These are phyloP conservation scores for Eucalyptus erythrocorys DNA, from an alignment of 345 rosid genomes.

Conservation along the genomic window DNA sequence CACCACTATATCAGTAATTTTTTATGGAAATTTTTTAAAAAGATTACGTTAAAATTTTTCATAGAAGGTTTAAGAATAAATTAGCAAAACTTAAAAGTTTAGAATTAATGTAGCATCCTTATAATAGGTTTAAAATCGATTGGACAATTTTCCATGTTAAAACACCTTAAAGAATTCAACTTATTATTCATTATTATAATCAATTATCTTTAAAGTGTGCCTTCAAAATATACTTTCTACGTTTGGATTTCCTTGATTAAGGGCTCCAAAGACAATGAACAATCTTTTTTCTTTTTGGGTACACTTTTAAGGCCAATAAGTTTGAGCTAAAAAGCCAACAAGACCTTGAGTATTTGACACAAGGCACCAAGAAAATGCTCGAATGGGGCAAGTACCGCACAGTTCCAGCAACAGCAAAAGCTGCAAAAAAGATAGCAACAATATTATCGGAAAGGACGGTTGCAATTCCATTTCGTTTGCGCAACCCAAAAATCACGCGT, in stretches of 20 bases:
- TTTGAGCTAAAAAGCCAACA: neutral
- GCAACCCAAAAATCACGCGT: too few relatives aligned
- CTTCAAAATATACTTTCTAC: neutral
- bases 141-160: neutral
- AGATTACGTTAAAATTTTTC: rapidly evolving
- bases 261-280: neutral
- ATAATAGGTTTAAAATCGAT: neutral
- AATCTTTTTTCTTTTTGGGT: neutral
- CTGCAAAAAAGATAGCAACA: too few relatives aligned
- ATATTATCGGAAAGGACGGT: too few relatives aligned
- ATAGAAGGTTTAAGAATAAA: neutral
- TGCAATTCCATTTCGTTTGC: too few relatives aligned
- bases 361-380: neutral
- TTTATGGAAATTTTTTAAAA: neutral
- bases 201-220: neutral
- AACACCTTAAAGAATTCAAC: neutral
- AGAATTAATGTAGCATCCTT: neutral
- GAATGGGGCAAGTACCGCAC: neutral
- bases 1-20: rapidly evolving
- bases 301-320: neutral
- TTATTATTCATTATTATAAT: neutral
- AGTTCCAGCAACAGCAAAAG: too few relatives aligned
- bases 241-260: neutral
- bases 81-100: neutral
- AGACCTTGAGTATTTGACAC: neutral